These are phyloP conservation scores for Pouteria glomerata DNA, from an alignment of 148 eudicot species.

Conservation along the genomic window DNA sequence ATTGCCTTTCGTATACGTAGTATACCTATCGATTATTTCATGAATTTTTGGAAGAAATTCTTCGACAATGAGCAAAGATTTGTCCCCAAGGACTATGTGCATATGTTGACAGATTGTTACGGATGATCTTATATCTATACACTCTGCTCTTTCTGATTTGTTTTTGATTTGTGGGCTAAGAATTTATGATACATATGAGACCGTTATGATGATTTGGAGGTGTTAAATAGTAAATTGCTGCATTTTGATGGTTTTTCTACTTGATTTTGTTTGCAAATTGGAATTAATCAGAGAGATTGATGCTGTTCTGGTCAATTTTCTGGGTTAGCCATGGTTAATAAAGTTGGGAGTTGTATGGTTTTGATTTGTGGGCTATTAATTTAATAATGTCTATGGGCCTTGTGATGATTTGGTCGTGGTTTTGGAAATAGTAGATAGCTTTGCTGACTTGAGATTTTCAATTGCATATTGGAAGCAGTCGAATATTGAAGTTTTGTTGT, in stretches of 20 bases:
- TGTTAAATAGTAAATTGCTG: not conserved
- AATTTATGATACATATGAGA: not conserved
- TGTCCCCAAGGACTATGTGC: not conserved
- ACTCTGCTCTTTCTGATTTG: not conserved
- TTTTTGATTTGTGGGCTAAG: not conserved
- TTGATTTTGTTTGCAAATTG: not conserved
- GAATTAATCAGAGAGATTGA: not conserved
- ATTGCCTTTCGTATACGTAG: not conserved
- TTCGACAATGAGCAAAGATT: not conserved
- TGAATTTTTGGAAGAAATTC: constrained; percentile 3
- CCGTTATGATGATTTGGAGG: too few species aligned
- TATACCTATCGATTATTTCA: not conserved
- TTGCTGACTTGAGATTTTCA: too few species aligned
- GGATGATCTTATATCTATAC: not conserved
- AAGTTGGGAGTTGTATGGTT: too few species aligned
- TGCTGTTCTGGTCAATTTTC: not conserved
- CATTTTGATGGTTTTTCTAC: not conserved
- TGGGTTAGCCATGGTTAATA: too few species aligned
- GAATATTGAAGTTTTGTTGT: too few species aligned
- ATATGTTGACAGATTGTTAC: not conserved
- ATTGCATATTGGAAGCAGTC: too few species aligned
- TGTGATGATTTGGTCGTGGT: too few species aligned
- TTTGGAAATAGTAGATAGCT: too few species aligned
- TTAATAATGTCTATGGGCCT: too few species aligned
- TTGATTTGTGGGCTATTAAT: too few species aligned